Evolutionary conservation across 2,329 filamentous ascomycete genomes (phyloP).

Genomic region (Cercospora sp.): DNA sequence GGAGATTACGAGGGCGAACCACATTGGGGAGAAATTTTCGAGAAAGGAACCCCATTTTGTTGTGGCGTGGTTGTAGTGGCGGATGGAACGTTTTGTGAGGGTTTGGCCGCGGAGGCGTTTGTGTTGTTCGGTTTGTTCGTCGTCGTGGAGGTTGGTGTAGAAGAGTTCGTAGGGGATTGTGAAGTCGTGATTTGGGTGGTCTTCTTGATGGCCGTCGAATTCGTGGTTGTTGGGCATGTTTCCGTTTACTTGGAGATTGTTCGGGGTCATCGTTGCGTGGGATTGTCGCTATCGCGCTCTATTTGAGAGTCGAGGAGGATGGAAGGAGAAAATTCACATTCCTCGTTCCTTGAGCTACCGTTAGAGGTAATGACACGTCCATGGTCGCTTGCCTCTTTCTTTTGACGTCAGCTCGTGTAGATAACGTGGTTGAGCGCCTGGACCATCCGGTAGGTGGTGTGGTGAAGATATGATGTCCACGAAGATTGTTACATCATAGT

Average conservation of each 20-base stretch:
- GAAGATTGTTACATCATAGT: neutral
- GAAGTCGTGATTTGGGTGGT: slow-evolving; percentile 4
- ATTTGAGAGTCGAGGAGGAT: neutral
- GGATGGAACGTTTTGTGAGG: slow-evolving; percentile 16
- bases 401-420: neutral
- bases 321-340: neutral
- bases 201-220: neutral
- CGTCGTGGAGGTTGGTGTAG: slow-evolving; percentile 7
- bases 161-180: slow-evolving; percentile 12
- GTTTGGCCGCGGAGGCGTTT: slow-evolving; percentile 14
- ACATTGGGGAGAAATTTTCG: slow-evolving; percentile 17
- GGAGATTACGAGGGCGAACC: slow-evolving; percentile 17
- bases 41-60: slow-evolving; percentile 18
- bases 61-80: slow-evolving; percentile 18
- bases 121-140: slow-evolving; percentile 19
- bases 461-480: neutral
- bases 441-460: neutral
- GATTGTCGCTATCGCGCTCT: neutral
- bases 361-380: neutral
- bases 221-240: neutral
- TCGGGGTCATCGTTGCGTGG: neutral
- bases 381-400: neutral
- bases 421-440: neutral
- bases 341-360: neutral
- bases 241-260: neutral